These are phyloP conservation scores for Ogataea salicorniae DNA, from an alignment of 805 yeast genomes.

Conservation along the genomic window DNA sequence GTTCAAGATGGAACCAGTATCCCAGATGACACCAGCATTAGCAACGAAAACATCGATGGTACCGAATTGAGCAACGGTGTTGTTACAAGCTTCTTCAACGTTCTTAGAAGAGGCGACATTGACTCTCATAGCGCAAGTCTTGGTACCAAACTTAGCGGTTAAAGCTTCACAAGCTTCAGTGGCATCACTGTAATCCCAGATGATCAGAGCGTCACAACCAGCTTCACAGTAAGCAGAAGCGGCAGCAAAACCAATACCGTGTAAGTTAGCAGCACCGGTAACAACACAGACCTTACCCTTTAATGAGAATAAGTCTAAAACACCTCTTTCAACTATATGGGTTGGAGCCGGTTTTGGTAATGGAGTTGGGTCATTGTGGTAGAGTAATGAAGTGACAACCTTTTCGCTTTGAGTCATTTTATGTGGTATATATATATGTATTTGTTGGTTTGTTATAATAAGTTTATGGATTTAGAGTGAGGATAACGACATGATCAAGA, in stretches of 20 bases:
- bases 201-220: slow-evolving; percentile 70
- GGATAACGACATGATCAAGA: too few relatives aligned
- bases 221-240: slow-evolving; percentile 84
- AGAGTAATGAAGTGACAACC: slow-evolving; percentile 21
- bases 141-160: slow-evolving; percentile 24
- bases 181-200: slow-evolving; percentile 31
- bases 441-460: too few relatives aligned
- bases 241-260: slow-evolving; percentile 74
- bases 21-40: slow-evolving; percentile 37
- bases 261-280: slow-evolving; percentile 68
- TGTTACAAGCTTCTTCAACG: slow-evolving; percentile 29
- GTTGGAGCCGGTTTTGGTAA: slow-evolving; percentile 26
- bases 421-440: too few relatives aligned
- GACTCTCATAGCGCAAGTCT: slow-evolving; percentile 26
- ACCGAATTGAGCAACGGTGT: slow-evolving; percentile 35
- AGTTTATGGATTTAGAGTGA: too few relatives aligned
- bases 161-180: slow-evolving; percentile 16
- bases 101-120: slow-evolving; percentile 33
- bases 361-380: slow-evolving; percentile 21
- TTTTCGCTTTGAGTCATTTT: slow-evolving; percentile 21
- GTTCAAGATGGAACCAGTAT: slow-evolving; percentile 30
- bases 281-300: slow-evolving; percentile 80
- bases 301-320: slow-evolving; percentile 60
- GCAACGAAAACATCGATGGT: slow-evolving; percentile 39
- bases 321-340: slow-evolving; percentile 13